Base-by-base conservation (phyloP, 2,329 filamentous ascomycete genomes). In the Piedraia hortae region DNA sequence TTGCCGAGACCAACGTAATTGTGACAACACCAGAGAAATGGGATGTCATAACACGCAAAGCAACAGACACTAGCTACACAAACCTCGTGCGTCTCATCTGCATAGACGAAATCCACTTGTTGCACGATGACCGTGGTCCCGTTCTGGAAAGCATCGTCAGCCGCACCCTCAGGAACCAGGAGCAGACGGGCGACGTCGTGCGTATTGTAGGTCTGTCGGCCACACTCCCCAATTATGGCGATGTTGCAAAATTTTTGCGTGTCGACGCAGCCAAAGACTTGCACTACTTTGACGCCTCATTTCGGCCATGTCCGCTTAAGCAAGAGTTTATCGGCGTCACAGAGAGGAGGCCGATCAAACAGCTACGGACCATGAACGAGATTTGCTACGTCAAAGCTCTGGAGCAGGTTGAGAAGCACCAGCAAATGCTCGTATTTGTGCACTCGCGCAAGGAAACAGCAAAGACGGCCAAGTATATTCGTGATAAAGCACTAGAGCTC, bases 381-480 rank as follows among this genome's bases (percentile, higher is more conserved):
- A 80, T 97, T 24, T 91, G 78, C 26, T 97, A 97, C 46, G 88
- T 69, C 31, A 97, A 97, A 46, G 80, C 91, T 13, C 62, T 97
- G 24, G 85, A 97, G 45, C 82, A 93, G 41, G 82, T 91, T 14
- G 85, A 85, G 4, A 68, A 71, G 27, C 71, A 88, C 38, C 90
- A 97, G 37, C 85, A 97, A 45, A 91, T 97, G 80, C 63, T 97
- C 17, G 90, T 97, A 27, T 97, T 97, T 40, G 85, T 97, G 4
- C 88, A 97, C 43, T 97, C 88, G 16, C 62, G 85, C 36, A 97
- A 97, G 41, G 88, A 97, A 46, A 97, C 88, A 0, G 78, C 80
- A 5, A 97, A 97, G 51, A 97, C 88, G 3, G 85, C 82, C 12
- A 77, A 73, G 39, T 90, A 90, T 41, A 80, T 97, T 38, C 64